Evolutionary conservation across 352 stramenopile species (phyloP).

Genomic region (Globisporangium iwayamae): DNA sequence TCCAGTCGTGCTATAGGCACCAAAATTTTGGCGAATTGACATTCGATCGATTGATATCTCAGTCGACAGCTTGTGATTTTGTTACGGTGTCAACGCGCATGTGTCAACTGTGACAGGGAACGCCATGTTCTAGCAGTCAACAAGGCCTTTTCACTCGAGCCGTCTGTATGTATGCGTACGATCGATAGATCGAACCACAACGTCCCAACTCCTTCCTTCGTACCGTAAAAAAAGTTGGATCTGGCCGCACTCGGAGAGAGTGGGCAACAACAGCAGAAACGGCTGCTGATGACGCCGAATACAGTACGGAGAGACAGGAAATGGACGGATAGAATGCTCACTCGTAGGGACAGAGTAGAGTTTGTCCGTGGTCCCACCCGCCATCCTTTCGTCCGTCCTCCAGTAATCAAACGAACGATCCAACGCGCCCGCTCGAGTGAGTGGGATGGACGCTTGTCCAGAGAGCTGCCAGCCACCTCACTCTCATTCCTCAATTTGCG

Average conservation of each 20-base stretch:
- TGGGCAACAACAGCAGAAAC: constrained; percentile 4
- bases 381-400: not conserved
- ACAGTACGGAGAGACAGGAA: constrained; percentile 2
- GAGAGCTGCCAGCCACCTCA: not conserved
- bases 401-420: not conserved
- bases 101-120: constrained; percentile 1
- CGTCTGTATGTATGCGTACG: not conserved
- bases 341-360: not conserved
- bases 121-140: not conserved
- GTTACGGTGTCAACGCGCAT: no score
- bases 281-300: not conserved
- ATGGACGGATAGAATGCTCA: not conserved
- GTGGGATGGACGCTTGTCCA: not conserved
- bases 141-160: not conserved
- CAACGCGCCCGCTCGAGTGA: not conserved
- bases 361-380: not conserved
- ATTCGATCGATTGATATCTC: constrained; percentile 1
- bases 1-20: not conserved
- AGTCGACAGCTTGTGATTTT: not conserved
- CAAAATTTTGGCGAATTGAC: constrained; percentile 2
- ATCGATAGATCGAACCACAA: no score
- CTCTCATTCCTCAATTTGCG: constrained; percentile 36
- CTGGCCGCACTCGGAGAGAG: constrained; percentile 5
- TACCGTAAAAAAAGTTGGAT: constrained; percentile 8
- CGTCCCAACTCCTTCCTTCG: not conserved